Evolutionary conservation across 2,329 filamentous ascomycete species (phyloP), one percentile per base, ranked within the genome.

Genomic region (Colletotrichum aenigma): DNA sequence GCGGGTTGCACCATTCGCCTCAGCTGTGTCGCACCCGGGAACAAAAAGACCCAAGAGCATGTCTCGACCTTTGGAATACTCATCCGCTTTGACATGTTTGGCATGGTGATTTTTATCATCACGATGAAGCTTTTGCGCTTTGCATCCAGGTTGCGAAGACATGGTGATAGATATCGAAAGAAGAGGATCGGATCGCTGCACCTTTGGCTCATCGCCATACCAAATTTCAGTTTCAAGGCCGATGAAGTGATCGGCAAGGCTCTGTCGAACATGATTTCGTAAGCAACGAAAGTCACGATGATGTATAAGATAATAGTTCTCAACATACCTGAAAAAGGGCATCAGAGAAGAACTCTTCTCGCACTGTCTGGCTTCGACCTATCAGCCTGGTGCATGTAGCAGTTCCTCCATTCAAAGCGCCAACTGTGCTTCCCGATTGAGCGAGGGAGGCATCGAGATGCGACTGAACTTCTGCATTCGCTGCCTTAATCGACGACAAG

Each of bases 101-200:
- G 81, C 81, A 68, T 85, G 84, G 66, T 85, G 84, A 70, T 84
- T 85, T 74, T 85, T 85, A 75, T 86, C 84, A 70, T 85, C 83
- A 7, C 84, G 82, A 68, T 85, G 84, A 8, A 85, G 79, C 10
- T 79, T 78, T 70, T 85, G 83, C 2, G 83, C 79, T 6, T 78
- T 72, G 4, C 81, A 82, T 4, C 82, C 81, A 0, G 84, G 82
- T 7, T 80, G 82, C 1, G 82, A 82, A 62, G 82, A 81, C 80
- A 85, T 84, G 1, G 84, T 83, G 64, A 85, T 85, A 24, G 83
- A 78, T 30, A 84, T 84, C 8, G 82, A 84, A 8, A 86, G 80
- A 2, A 84, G 76, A 3, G 84, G 84, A 48, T 84, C 79, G 8
- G 82, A 84, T 3, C 78, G 82, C 30, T 82, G 82, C 2, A 80